Conservation (phyloP, 805 yeast genomes). For the Lachancea dasiensis region DNA sequence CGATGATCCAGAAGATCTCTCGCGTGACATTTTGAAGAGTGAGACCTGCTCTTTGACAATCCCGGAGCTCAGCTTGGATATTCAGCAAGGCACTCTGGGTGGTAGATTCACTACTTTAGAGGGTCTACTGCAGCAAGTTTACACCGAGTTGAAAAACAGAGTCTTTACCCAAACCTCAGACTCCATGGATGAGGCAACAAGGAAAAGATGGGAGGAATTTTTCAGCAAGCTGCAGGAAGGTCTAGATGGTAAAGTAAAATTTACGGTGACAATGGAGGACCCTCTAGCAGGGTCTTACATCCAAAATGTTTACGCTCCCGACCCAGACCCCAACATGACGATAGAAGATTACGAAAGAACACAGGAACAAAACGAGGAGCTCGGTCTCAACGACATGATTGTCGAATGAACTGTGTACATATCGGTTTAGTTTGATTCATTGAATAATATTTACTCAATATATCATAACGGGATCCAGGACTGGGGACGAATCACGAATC, state of each 20-base stretch:
- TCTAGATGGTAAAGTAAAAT: constrained; percentile 69
- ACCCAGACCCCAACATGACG: constrained; percentile 91
- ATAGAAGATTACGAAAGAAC: constrained; percentile 90
- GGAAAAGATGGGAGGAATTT: constrained; percentile 76
- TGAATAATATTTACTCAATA: no score
- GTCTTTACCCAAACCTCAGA: constrained; percentile 85
- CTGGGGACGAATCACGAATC: no score
- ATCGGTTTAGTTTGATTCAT: no score
- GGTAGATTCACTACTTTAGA: constrained; percentile 97
- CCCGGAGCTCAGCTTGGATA: constrained; percentile 86
- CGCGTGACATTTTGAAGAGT: constrained; percentile 89
- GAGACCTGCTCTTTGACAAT: constrained; percentile 84
- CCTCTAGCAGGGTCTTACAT: constrained; percentile 93
- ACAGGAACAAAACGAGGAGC: constrained; percentile 79
- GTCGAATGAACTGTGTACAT: constrained; percentile 16
- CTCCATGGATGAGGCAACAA: constrained; percentile 77
- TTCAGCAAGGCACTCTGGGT: constrained; percentile 94
- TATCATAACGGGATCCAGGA: no score
- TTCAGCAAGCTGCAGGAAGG: constrained; percentile 72
- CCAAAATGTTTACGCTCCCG: constrained; percentile 99
- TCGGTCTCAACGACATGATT: constrained; percentile 60
- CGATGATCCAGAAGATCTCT: constrained; percentile 79
- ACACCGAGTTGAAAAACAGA: constrained; percentile 79
- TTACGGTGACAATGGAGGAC: constrained; percentile 86
- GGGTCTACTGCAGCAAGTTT: constrained; percentile 83